phyloP scores from a whole-genome alignment of 1,139 yeast genomes.

The Suhomyces bribrorum region DNA sequence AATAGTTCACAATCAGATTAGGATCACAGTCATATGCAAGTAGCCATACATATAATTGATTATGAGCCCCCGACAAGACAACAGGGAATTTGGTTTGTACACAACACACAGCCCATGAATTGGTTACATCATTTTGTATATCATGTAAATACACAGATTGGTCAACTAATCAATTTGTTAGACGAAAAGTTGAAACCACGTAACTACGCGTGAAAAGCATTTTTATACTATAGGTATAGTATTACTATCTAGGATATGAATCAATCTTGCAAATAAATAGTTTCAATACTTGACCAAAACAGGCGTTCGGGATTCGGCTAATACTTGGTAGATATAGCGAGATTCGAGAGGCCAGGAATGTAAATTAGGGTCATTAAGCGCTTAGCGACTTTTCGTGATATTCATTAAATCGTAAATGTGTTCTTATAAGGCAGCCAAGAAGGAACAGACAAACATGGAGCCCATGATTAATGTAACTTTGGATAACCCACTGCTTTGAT shows the following conservation, averaged over 20 bases:
- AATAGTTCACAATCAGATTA: background rate
- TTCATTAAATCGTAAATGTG: conserved; percentile 3
- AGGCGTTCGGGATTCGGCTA: too few relatives aligned
- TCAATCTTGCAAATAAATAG: background rate
- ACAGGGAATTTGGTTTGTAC: background rate
- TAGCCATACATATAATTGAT: background rate
- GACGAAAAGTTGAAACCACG: background rate
- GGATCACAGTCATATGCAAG: background rate
- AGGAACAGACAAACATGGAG: conserved; percentile 12
- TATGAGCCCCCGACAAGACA: background rate
- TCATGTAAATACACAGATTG: background rate
- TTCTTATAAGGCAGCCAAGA: conserved; percentile 14
- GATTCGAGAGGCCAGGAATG: background rate
- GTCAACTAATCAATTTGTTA: too few relatives aligned
- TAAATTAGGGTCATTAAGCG: conserved; percentile 4
- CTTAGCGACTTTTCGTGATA: conserved; percentile 9
- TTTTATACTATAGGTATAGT: background rate
- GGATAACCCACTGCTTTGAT: conserved; percentile 7
- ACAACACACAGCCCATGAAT: background rate
- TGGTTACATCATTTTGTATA: background rate
- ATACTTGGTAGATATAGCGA: too few relatives aligned
- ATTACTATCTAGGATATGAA: background rate
- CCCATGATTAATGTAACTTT: conserved; percentile 11
- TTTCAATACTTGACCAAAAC: background rate
- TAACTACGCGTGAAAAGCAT: background rate